Evolutionary conservation across 2,329 filamentous ascomycete genomes (phyloP), one percentile per base, ranked within the genome.

Genomic region (Pezicula carpinea): DNA sequence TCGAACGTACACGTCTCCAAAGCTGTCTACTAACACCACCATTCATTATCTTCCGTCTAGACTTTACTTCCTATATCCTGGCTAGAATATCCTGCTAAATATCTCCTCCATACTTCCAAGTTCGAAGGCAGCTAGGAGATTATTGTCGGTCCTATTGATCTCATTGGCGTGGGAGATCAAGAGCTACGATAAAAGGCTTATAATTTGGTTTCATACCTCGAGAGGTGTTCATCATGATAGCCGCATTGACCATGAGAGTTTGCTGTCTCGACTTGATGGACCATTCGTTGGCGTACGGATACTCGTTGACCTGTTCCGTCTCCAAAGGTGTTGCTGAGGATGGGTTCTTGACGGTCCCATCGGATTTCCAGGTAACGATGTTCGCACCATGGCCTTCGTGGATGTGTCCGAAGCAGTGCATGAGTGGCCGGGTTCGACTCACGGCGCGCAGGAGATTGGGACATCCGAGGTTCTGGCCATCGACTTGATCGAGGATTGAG

Each of bases 171-270:
- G 50, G 50, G 0, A 59, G 34, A 41, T 54, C 32, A 3, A 59
- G 52, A 11, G 32, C 39, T 13, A 59, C 43, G 22, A 59, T 44
- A 23, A 56, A 59, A n/a, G 55, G 55, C 32, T 54, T 55, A 31
- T 54, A 46, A 43, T 54, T 38, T 32, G 53, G 50, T 36, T 35
- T 31, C 51, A 57, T 51, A 10, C 51, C 54, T 45, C 34, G 53
- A 2, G 48, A 23, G 5, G 54, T 55, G 15, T 57, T 56, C 47
- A 49, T 68, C 43, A 54, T 56, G 17, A 82, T 72, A 0, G 80
- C 67, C 1, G 78, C 77, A 56, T 83, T 83, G n/a, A 83, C 65
- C 56, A 83, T 82, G 3, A 82, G 59, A 0, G 79, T 83, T 54
- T 80, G 70, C 36, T 65, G 59, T 0, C 72, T 72, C 5, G 21